These are phyloP conservation scores for Penicillium simplicissimum DNA, from an alignment of 495 filamentous ascomycete genomes.

Conservation along the genomic window DNA sequence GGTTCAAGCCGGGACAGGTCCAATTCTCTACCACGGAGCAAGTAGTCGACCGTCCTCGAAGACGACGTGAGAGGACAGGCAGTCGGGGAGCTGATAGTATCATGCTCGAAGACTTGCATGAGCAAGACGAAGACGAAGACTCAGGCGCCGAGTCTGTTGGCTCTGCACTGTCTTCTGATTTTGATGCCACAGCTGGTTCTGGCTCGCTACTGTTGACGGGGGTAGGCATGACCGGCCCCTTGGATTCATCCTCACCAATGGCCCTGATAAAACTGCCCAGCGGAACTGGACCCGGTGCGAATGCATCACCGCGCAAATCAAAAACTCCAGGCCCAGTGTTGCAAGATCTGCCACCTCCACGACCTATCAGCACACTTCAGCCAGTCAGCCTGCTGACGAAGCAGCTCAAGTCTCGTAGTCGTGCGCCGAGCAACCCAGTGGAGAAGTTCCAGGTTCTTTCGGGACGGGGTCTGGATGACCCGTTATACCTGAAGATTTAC, in stretches of 20 bases:
- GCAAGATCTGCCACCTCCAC: constrained; percentile 83
- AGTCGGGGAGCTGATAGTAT: constrained; percentile 47
- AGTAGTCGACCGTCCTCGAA: constrained; percentile 57
- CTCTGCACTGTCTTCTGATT: constrained; percentile 66
- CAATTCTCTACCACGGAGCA: constrained; percentile 53
- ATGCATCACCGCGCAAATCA: constrained; percentile 59
- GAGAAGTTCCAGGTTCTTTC: constrained; percentile 84
- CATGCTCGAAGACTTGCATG: constrained; percentile 40
- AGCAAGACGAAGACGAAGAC: constrained; percentile 63
- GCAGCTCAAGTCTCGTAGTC: constrained; percentile 74
- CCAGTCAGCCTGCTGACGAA: constrained; percentile 73
- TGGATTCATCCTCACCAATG: constrained; percentile 48
- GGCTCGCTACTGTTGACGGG: constrained; percentile 55
- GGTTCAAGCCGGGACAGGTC: constrained; percentile 61
- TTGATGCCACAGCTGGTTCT: constrained; percentile 64
- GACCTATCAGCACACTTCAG: constrained; percentile 81
- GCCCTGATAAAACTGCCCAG: constrained; percentile 45
- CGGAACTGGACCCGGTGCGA: constrained; percentile 35
- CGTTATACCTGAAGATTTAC: constrained; percentile 83
- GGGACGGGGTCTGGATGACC: constrained; percentile 80
- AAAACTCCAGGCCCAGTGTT: constrained; percentile 59
- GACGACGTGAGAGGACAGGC: constrained; percentile 60
- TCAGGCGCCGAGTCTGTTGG: constrained; percentile 65
- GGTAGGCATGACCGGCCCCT: constrained; percentile 45
- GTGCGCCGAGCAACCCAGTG: constrained; percentile 78